These are phyloP conservation scores for Boletellus deceptivus DNA, from an alignment of 1,284 basidiomycete species.

Conservation along the genomic window DNA sequence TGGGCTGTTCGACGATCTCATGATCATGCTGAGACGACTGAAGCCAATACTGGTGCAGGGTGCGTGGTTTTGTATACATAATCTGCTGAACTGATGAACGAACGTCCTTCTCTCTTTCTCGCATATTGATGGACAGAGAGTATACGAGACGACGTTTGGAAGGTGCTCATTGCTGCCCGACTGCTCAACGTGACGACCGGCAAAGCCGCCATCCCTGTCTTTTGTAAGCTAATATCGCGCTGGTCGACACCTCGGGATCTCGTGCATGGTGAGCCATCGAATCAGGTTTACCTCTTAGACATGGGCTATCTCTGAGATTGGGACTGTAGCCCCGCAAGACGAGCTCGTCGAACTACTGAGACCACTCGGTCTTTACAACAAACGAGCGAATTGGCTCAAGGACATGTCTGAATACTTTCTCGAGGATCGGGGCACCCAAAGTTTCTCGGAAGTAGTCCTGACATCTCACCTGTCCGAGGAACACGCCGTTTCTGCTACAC, in stretches of 20 bases:
- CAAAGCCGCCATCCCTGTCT: slow-evolving; percentile 35
- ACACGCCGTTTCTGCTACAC: slow-evolving; percentile 33
- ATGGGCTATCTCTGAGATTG: background rate
- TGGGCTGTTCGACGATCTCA: slow-evolving; percentile 22
- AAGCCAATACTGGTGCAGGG: slow-evolving; percentile 33
- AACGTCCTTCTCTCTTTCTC: background rate
- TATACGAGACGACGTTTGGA: slow-evolving; percentile 30
- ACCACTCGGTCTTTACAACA: slow-evolving; percentile 52
- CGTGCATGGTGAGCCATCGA: slow-evolving; percentile 41
- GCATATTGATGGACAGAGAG: slow-evolving; percentile 15
- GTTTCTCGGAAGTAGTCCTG: background rate
- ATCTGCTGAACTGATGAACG: background rate
- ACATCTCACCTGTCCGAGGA: background rate
- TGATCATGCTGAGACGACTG: slow-evolving; percentile 28
- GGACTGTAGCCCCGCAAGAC: slow-evolving; percentile 22
- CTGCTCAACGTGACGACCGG: slow-evolving; percentile 34
- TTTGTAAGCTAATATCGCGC: slow-evolving; percentile 47
- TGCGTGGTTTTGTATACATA: slow-evolving; percentile 8
- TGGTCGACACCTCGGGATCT: slow-evolving; percentile 56
- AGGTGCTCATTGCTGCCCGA: slow-evolving; percentile 31
- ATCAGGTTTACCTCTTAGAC: background rate
- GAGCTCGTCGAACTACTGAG: slow-evolving; percentile 44
- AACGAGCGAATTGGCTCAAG: slow-evolving; percentile 51
- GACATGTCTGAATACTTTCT: slow-evolving; percentile 46
- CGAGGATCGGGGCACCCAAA: slow-evolving; percentile 37